phyloP scores from a whole-genome alignment of 352 stramenopile genomes.

The Phytopythium mirpurense region DNA sequence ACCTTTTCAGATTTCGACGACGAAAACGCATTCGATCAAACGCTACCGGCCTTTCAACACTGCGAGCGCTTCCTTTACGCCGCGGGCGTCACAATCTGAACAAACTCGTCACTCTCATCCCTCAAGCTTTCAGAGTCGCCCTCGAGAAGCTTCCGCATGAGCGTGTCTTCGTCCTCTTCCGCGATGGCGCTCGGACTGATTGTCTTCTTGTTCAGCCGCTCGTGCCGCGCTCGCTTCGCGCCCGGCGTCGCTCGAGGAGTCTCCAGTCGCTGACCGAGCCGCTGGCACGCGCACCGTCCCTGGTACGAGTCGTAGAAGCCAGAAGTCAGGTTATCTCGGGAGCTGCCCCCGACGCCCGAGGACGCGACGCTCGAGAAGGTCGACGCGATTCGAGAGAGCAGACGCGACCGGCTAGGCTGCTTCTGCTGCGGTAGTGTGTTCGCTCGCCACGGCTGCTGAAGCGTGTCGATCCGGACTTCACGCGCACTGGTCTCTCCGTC shows the following conservation, averaged over 20 bases:
- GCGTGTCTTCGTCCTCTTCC: background rate
- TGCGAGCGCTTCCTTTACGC: background rate
- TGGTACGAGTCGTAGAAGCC: background rate
- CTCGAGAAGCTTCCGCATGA: constrained; percentile 1
- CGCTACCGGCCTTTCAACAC: too few relatives aligned
- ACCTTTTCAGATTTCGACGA: too few relatives aligned
- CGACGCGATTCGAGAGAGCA: background rate
- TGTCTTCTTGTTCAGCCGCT: background rate
- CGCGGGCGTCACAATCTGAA: background rate
- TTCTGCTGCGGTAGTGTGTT: background rate
- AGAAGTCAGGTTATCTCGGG: background rate
- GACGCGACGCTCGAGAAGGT: background rate
- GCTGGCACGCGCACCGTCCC: background rate
- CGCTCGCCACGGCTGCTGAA: background rate
- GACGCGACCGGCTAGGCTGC: background rate
- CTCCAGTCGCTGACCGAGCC: background rate
- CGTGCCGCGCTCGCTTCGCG: background rate
- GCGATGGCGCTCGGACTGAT: background rate
- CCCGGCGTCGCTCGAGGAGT: background rate
- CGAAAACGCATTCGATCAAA: too few relatives aligned
- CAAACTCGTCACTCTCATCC: background rate
- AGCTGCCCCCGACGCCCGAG: background rate
- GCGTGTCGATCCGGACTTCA: background rate
- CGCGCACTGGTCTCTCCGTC: background rate
- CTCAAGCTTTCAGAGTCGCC: background rate